A percentile compares a stretch with the other conserved stretches of the same genome.
Conservation (phyloP, 140 eudicot species). For the Bidens hawaiensis region DNA sequence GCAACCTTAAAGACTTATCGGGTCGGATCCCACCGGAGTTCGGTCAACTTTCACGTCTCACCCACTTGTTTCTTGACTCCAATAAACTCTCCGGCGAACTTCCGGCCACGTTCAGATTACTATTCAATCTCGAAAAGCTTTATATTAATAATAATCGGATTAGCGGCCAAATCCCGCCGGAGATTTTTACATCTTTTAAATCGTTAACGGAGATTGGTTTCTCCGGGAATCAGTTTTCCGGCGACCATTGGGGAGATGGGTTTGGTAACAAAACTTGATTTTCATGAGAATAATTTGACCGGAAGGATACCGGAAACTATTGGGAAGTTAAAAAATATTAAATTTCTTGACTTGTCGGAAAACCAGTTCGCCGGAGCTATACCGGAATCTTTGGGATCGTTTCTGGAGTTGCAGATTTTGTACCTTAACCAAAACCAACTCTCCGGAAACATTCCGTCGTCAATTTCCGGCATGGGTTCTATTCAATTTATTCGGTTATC, state of each 20-base stretch:
- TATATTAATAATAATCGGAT: constrained; percentile 46
- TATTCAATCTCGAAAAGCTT: constrained; percentile 37
- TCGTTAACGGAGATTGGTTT: constrained; percentile 49
- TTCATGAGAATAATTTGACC: constrained; percentile 49
- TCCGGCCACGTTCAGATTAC: constrained; percentile 41
- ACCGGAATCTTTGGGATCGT: constrained; percentile 56
- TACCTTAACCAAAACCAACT: constrained; percentile 60
- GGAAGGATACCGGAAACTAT: constrained; percentile 53
- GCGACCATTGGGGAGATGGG: constrained; percentile 43
- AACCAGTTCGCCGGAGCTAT: constrained; percentile 49
- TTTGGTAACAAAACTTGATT: constrained; percentile 50
- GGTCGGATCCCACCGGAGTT: constrained; percentile 75
- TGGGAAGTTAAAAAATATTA: constrained; percentile 44
- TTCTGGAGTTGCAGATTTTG: constrained; percentile 35
- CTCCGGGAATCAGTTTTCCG: constrained; percentile 55
- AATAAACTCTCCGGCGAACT: constrained; percentile 55
- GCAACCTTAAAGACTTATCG: constrained; percentile 51
- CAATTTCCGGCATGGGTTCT: constrained; percentile 43
- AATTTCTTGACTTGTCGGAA: constrained; percentile 48
- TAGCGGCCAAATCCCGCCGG: constrained; percentile 39
- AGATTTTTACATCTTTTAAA: constrained; percentile 27
- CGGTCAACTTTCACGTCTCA: constrained; percentile 54
- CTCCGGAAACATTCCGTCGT: constrained; percentile 57
- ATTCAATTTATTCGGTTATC: constrained; percentile 43
- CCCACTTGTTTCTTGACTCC: constrained; percentile 53